Base-by-base conservation (phyloP, 495 filamentous ascomycete species). In the Penicillium paxilli region DNA sequence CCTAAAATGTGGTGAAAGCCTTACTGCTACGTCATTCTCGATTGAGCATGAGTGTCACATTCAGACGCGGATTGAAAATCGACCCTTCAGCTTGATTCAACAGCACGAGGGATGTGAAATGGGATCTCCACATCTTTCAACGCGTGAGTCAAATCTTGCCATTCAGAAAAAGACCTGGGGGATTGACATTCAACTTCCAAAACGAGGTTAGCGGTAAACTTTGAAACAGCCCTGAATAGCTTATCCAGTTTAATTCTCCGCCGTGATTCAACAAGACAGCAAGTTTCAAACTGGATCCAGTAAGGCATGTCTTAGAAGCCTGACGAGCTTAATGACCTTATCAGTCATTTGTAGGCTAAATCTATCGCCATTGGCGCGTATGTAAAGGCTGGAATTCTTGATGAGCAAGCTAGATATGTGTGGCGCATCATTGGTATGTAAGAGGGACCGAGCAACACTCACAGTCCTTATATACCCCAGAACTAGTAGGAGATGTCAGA, bases 381-480 rank as follows among this genome's bases (percentile, higher is more conserved):
- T 5, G 3, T 10, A 16, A n/a, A 30, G 42, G 25, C 47, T 30
- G 22, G 40, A 58, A 64, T 64, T 60, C 44, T 49, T 52, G 42
- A 55, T 60, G 61, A 60, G 51, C 21, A 10, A 50, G 26, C 9
- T 35, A 38, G 47, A 48, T 57, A 60, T 57, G 57, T 26, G 49
- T 51, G 57, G 57, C 50, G 42, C 28, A 20, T 22, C 47, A 23
- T 11, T 50, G 61, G 61, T 52, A 64, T 64, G 61, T 30, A 49
- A 49, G 48, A 5, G n/a, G 46, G 26, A 44, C 33, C 14, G n/a
- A 9, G 47, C 32, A 50, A 37, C 22, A 26, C 16, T 19, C 28
- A 23, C 21, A 37, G n/a, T 40, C 23, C 25, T 38, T 58, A 57
- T 52, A 52, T 47, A 42, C 35, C 19, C 12, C 17, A 38, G 20